phyloP scores from a whole-genome alignment of 805 yeast genomes.

The Myxozyma sirexii region DNA sequence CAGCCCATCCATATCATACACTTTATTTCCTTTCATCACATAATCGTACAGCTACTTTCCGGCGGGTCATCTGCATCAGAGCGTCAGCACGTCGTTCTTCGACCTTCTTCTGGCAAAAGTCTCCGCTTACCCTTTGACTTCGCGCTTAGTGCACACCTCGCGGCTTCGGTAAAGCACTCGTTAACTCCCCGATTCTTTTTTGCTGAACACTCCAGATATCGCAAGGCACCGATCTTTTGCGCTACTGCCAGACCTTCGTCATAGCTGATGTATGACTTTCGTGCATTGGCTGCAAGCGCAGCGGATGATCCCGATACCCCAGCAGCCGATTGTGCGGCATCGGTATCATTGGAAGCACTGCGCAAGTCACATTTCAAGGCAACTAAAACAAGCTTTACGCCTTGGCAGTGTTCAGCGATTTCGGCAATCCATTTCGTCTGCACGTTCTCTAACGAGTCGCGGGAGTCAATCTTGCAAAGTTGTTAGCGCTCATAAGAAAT shows the following conservation, averaged over 20 bases:
- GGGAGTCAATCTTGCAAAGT: constrained; percentile 76
- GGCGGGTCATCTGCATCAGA: constrained; percentile 25
- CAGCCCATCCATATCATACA: constrained; percentile 5
- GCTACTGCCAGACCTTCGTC: constrained; percentile 95
- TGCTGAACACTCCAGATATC: constrained; percentile 96
- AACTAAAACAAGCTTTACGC: constrained; percentile 88
- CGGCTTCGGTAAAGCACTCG: constrained; percentile 98
- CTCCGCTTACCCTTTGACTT: constrained; percentile 64
- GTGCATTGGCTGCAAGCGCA: constrained; percentile 42
- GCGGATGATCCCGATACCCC: constrained; percentile 35
- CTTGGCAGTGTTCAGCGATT: constrained; percentile 95
- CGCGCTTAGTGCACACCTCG: constrained; percentile 91
- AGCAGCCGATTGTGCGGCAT: constrained; percentile 40
- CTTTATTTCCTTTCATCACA: constrained; percentile 13
- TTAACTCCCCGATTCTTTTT: constrained; percentile 97
- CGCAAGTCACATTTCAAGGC: constrained; percentile 95
- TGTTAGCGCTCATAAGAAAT: neutral
- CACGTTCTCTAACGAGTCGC: constrained; percentile 92
- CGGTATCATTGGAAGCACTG: constrained; percentile 12
- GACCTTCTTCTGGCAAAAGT: neutral
- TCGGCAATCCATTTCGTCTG: constrained; percentile 97
- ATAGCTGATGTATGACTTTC: constrained; percentile 65
- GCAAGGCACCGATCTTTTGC: constrained; percentile 86
- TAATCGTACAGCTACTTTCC: constrained; percentile 24
- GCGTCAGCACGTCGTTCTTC: neutral